These are phyloP conservation scores for Meyerozyma elateridarum DNA, from an alignment of 1,139 yeast genomes.

Conservation along the genomic window DNA sequence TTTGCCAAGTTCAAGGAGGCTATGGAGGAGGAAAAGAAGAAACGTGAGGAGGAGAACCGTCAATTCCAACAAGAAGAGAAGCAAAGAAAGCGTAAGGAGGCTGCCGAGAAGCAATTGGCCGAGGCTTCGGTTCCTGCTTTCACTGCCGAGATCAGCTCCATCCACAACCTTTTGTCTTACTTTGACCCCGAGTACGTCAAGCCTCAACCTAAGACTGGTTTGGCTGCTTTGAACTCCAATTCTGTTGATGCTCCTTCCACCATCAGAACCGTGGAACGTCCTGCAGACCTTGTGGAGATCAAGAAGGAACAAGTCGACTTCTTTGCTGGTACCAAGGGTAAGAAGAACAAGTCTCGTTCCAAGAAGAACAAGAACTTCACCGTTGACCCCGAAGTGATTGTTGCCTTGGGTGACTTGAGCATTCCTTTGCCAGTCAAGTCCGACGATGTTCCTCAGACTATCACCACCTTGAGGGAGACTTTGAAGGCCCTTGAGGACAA, in stretches of 20 bases:
- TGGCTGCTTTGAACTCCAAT: conserved; percentile 18
- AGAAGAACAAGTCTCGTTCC: conserved; percentile 45
- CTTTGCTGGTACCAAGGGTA: conserved; percentile 51
- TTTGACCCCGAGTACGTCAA: conserved; percentile 78
- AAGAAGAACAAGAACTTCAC: conserved; percentile 47
- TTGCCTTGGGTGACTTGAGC: conserved; percentile 70
- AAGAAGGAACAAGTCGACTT: conserved; percentile 61
- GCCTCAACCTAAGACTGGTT: conserved; percentile 41
- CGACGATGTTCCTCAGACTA: conserved; percentile 66
- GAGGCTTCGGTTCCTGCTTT: conserved; percentile 84
- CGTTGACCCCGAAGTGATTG: conserved; percentile 77
- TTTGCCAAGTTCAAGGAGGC: conserved; percentile 67
- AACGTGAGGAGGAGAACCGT: conserved; percentile 67
- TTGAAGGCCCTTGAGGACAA: conserved; percentile 63
- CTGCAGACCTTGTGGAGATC: conserved; percentile 60
- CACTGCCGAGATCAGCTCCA: conserved; percentile 65
- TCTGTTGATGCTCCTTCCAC: conserved; percentile 21
- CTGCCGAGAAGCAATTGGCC: conserved; percentile 60
- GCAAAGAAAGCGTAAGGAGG: conserved; percentile 55
- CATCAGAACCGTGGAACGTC: conserved; percentile 53
- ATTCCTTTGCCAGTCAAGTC: conserved; percentile 76
- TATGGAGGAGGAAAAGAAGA: conserved; percentile 64
- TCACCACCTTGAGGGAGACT: conserved; percentile 69
- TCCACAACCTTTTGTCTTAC: conserved; percentile 64
- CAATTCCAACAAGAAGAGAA: conserved; percentile 52